phyloP scores from a whole-genome alignment of 805 yeast species.

The Kluyveromyces nonfermentans region DNA sequence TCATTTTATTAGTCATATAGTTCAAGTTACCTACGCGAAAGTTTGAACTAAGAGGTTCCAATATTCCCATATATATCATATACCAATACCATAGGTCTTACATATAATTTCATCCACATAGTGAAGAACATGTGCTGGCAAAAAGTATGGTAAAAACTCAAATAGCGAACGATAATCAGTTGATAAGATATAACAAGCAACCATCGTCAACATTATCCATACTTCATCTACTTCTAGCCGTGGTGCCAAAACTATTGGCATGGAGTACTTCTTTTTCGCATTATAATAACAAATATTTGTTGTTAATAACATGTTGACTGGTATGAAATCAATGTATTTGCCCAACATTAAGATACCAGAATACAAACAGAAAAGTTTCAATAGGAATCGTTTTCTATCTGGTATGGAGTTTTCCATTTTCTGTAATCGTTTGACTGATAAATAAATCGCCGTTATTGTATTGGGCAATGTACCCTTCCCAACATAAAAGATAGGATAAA shows the following conservation, averaged over 20 bases:
- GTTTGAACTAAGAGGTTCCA: too few relatives aligned
- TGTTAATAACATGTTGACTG: not conserved
- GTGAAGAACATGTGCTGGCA: slow-evolving; percentile 24
- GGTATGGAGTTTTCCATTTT: not conserved
- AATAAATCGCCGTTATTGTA: not conserved
- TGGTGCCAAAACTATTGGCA: not conserved
- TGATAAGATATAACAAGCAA: slow-evolving; percentile 9
- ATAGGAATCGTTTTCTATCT: not conserved
- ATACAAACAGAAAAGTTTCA: not conserved
- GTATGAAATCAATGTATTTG: not conserved
- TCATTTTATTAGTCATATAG: too few relatives aligned
- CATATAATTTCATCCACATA: slow-evolving; percentile 21
- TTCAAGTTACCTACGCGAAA: too few relatives aligned
- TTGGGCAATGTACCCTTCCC: slow-evolving; percentile 24
- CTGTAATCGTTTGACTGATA: not conserved
- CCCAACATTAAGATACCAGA: not conserved
- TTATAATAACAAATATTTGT: not conserved
- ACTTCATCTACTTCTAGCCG: slow-evolving; percentile 8
- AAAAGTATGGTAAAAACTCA: slow-evolving; percentile 18
- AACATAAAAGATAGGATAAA: slow-evolving; percentile 32
- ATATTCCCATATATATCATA: slow-evolving; percentile 6
- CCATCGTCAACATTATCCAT: not conserved
- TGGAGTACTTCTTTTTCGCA: not conserved
- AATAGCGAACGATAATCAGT: slow-evolving; percentile 10
- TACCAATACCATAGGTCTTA: slow-evolving; percentile 20